Conservation (phyloP, 768 basidiomycete genomes). For the Serendipita sp. region DNA sequence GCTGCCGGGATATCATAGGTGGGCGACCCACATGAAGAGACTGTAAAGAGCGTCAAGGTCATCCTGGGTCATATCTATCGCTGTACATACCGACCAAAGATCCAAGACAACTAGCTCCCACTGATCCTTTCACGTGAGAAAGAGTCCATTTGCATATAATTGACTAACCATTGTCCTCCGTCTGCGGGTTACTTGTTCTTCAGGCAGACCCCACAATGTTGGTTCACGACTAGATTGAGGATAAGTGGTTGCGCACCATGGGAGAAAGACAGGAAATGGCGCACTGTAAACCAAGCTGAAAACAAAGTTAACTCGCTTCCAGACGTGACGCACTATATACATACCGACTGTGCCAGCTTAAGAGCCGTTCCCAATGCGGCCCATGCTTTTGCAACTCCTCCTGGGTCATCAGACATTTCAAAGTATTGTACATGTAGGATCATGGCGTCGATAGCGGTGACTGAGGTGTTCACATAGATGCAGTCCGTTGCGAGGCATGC, state of each 20-base stretch:
- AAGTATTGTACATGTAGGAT: neutral
- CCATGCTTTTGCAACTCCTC: neutral
- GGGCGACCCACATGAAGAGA: neutral
- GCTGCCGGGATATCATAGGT: conserved; percentile 3
- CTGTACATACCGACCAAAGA: neutral
- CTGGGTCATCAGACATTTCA: neutral
- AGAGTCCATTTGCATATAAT: neutral
- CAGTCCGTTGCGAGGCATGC: neutral
- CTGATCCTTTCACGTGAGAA: neutral
- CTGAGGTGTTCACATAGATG: neutral
- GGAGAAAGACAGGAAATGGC: neutral
- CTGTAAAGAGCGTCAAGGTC: neutral
- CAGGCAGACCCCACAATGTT: neutral
- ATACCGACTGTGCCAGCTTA: neutral
- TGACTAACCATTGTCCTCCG: neutral
- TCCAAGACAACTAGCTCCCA: conserved; percentile 2
- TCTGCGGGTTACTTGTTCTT: neutral
- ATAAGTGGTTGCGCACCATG: neutral
- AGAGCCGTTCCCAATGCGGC: neutral
- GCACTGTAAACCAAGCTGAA: neutral
- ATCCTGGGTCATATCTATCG: neutral
- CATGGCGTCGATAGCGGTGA: neutral
- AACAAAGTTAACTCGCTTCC: neutral
- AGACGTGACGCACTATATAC: neutral
- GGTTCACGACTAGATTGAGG: neutral